Evolutionary conservation across 164 flowering plant genomes (phyloP).

Genomic region (Vitis riparia): DNA sequence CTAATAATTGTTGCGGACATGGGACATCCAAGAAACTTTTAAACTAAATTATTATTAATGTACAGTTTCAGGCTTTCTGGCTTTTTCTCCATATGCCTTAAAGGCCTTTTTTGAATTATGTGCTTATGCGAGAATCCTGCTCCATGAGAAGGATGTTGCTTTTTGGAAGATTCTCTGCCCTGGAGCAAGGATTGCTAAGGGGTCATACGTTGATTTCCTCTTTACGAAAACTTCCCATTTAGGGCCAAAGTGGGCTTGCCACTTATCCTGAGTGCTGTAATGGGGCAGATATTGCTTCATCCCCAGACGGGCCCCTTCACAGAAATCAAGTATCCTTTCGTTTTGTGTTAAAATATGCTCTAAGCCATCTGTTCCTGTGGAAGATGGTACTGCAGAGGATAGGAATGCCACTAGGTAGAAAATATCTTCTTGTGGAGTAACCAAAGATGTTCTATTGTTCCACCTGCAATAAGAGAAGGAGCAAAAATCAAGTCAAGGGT

Average conservation of each 20-base stretch:
- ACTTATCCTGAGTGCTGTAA: constrained; percentile 60
- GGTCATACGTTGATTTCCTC: constrained; percentile 77
- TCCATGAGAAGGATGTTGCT: constrained; percentile 28
- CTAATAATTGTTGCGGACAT: constrained; percentile 3
- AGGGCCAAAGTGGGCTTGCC: constrained; percentile 80
- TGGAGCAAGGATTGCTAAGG: constrained; percentile 82
- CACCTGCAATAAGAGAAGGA: constrained; percentile 54
- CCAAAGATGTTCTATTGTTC: constrained; percentile 69
- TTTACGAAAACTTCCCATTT: constrained; percentile 61
- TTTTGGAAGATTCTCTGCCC: constrained; percentile 82
- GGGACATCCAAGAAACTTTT: not conserved
- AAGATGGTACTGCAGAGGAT: constrained; percentile 65
- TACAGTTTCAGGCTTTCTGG: constrained; percentile 10
- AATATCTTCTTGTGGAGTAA: constrained; percentile 79
- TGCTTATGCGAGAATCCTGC: constrained; percentile 4
- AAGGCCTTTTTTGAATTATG: not conserved
- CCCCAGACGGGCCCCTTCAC: constrained; percentile 40
- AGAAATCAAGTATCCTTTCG: constrained; percentile 57
- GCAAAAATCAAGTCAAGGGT: not conserved
- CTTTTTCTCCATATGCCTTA: not conserved
- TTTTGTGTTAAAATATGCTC: constrained; percentile 53
- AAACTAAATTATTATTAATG: not conserved
- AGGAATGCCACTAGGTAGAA: constrained; percentile 81
- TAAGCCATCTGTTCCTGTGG: constrained; percentile 55
- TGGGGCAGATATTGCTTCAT: constrained; percentile 84